phyloP scores from a whole-genome alignment of 495 filamentous ascomycete species.

The Collariella sp. region DNA sequence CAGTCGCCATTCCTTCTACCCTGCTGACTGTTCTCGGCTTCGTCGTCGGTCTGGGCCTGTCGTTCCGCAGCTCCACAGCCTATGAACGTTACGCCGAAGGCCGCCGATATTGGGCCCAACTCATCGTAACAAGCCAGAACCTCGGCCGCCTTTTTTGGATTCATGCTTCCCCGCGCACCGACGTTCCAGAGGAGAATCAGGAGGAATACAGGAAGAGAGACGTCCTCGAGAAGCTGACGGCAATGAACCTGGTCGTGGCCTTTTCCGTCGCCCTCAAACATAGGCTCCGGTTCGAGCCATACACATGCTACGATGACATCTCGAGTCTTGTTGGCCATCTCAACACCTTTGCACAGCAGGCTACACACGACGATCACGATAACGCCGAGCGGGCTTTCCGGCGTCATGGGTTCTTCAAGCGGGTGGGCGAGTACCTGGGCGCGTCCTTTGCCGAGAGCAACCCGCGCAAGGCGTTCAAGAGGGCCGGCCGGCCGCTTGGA shows the following conservation, averaged over 20 bases:
- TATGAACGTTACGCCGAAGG: conserved; percentile 79
- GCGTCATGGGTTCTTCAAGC: conserved; percentile 50
- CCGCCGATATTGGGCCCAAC: conserved; percentile 65
- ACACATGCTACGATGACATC: conserved; percentile 65
- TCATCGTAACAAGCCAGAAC: conserved; percentile 63
- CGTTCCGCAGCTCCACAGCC: conserved; percentile 75
- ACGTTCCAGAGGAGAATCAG: conserved; percentile 17
- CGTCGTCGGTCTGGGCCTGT: conserved; percentile 74
- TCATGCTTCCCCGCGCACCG: conserved; percentile 58
- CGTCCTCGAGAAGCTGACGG: conserved; percentile 63
- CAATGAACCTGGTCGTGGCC: conserved; percentile 72
- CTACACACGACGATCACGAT: conserved; percentile 46
- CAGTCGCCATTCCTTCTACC: conserved; percentile 55
- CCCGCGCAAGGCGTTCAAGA: conserved; percentile 63
- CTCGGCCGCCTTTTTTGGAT: conserved; percentile 75
- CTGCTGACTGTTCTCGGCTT: conserved; percentile 83
- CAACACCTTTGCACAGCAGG: conserved; percentile 61
- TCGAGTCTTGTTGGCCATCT: conserved; percentile 50
- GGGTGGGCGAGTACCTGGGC: conserved; percentile 59
- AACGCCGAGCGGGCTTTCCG: conserved; percentile 28
- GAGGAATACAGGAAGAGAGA: conserved; percentile 53
- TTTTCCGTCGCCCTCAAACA: conserved; percentile 73
- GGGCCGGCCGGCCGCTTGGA: conserved; percentile 52
- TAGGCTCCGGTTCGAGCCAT: conserved; percentile 81
- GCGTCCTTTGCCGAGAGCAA: conserved; percentile 63